Conservation (phyloP, 2,329 filamentous ascomycete species). For the Aspergillus brasiliensis region DNA sequence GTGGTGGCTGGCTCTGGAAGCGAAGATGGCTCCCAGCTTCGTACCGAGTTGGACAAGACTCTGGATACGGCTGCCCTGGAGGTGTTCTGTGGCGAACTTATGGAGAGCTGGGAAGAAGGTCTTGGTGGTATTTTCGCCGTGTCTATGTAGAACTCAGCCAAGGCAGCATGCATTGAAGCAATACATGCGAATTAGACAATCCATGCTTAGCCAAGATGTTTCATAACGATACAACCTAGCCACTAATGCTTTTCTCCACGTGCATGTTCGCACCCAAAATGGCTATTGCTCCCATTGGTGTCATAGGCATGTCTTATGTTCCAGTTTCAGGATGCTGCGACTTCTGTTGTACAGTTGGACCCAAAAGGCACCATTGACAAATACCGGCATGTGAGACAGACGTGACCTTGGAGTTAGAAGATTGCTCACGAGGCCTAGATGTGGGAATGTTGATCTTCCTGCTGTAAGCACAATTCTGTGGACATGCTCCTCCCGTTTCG, state of each 20-base stretch:
- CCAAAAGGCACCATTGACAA: background rate
- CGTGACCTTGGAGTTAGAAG: background rate
- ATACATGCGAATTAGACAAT: background rate
- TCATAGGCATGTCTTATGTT: background rate
- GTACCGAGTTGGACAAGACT: conserved; percentile 35
- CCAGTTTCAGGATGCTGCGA: background rate
- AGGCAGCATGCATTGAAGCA: background rate
- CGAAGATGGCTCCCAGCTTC: conserved; percentile 29
- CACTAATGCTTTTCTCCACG: background rate
- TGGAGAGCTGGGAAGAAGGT: conserved; percentile 52
- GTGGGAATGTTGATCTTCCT: conserved; percentile 11
- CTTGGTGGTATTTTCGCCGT: conserved; percentile 43
- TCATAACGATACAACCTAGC: background rate
- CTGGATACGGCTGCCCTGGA: conserved; percentile 44
- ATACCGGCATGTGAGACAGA: background rate
- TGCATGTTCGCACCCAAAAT: background rate
- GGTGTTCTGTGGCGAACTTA: conserved; percentile 47
- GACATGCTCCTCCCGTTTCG: conserved; percentile 5
- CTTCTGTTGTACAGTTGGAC: background rate
- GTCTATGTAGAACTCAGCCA: conserved; percentile 25
- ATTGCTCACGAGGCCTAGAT: conserved; percentile 12
- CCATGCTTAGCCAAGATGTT: background rate
- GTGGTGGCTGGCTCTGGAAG: conserved; percentile 32
- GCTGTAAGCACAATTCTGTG: conserved; percentile 8
- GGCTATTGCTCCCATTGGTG: background rate